A percentile compares a stretch with the other conserved stretches of the same genome.
phyloP scores from a whole-genome alignment of 306 rosid species.

The Lotus japonicus region DNA sequence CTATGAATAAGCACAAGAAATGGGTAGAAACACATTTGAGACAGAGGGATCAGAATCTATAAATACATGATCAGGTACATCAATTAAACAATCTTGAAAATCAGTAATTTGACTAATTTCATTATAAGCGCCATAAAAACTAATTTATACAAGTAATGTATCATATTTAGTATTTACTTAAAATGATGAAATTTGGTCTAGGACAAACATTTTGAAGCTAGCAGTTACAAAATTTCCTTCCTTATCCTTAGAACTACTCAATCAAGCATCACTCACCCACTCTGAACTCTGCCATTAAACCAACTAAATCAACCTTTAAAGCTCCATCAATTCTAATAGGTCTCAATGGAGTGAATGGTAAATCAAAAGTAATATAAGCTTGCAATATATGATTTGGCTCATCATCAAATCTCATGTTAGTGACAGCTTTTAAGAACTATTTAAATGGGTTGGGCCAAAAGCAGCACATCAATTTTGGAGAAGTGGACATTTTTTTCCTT shows the following conservation, averaged over 20 bases:
- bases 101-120: not conserved
- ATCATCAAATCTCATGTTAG: constrained; percentile 84
- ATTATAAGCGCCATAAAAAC: too few species aligned
- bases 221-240: too few species aligned
- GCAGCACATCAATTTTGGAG: constrained; percentile 90
- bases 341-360: constrained; percentile 64
- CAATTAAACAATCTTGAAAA: too few species aligned
- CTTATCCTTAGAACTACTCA: too few species aligned
- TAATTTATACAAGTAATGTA: too few species aligned
- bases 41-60: not conserved
- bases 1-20: too few species aligned
- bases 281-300: not conserved
- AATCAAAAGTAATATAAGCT: constrained; percentile 70
- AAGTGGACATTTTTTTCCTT: constrained; percentile 89
- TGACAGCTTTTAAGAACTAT: constrained; percentile 83
- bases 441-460: constrained; percentile 80
- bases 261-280: too few species aligned
- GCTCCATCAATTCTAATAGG: constrained; percentile 95
- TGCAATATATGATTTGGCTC: constrained; percentile 88
- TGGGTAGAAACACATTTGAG: too few species aligned
- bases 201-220: too few species aligned
- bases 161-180: too few species aligned
- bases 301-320: constrained; percentile 49
- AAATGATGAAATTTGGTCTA: too few species aligned
- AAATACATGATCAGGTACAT: too few species aligned